Conservation (phyloP, 2,329 filamentous ascomycete species). For the Herpotrichia juniperi region DNA sequence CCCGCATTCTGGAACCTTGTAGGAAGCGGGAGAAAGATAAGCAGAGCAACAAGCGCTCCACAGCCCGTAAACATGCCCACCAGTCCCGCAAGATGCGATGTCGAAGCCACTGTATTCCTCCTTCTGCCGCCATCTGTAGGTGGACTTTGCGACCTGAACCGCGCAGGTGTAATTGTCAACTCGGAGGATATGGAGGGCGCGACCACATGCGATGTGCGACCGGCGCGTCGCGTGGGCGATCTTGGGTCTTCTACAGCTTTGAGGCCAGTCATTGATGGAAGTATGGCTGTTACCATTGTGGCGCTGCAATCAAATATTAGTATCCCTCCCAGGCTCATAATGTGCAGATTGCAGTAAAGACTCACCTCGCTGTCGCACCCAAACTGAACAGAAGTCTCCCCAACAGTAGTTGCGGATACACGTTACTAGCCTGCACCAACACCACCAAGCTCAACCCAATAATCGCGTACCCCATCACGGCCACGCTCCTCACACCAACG, state of each 20-base stretch:
- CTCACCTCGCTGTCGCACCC: slow-evolving; percentile 83
- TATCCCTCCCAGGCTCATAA: neutral
- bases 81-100: slow-evolving; percentile 77
- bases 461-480: slow-evolving; percentile 78
- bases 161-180: slow-evolving; percentile 72
- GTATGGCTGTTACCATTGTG: slow-evolving; percentile 96
- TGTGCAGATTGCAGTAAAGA: slow-evolving; percentile 2
- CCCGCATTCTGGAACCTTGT: slow-evolving; percentile 76
- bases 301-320: slow-evolving; percentile 50
- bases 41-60: slow-evolving; percentile 83
- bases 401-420: slow-evolving; percentile 87
- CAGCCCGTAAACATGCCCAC: slow-evolving; percentile 93
- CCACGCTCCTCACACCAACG: slow-evolving; percentile 69
- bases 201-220: slow-evolving; percentile 61
- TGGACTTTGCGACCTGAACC: slow-evolving; percentile 47
- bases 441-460: slow-evolving; percentile 78
- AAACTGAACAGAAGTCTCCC: slow-evolving; percentile 87
- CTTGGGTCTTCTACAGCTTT: slow-evolving; percentile 32
- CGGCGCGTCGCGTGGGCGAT: slow-evolving; percentile 33
- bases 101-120: slow-evolving; percentile 48
- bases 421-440: slow-evolving; percentile 83
- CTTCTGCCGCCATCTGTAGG: slow-evolving; percentile 13
- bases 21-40: slow-evolving; percentile 84
- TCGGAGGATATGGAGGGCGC: slow-evolving; percentile 75
- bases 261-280: slow-evolving; percentile 70